Evolutionary conservation across 2,329 filamentous ascomycete genomes (phyloP), one percentile per base, ranked within the genome.

Genomic region (Pseudogymnoascus sp.): DNA sequence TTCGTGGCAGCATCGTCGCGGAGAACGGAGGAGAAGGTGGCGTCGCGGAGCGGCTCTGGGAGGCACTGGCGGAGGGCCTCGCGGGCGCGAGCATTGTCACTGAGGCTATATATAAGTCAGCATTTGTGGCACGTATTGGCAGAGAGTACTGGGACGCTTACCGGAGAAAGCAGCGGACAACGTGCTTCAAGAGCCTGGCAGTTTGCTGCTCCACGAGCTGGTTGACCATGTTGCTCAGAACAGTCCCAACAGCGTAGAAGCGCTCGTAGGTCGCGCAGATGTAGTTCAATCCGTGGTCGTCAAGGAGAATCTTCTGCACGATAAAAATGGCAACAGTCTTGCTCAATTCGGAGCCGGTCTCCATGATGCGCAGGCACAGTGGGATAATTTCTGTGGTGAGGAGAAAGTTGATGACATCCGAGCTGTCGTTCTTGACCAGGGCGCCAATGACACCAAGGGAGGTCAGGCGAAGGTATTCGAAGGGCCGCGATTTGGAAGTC

Each of bases 321-420:
- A 99, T 99, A 79, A 99, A 99, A 71, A 99, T 99, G 64, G 94
- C 94, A 12, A 99, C 94, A 0, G 94, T 99, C 81, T 99, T 99
- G 81, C 92, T 97, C 65, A 99, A 83, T 77, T 99, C 94, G 0
- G 92, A 97, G 60, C 94, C 94, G 0, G 94, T 99, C 79, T 99
- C 94, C 94, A 99, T 99, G 73, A 99, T 99, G 65, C 94, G 88
- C 50, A 99, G 86, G 75, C 94, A 99, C 11, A 99, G 84, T 8
- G 94, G 94, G 64, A 99, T 99, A 69, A 99, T 99, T 77, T 99
- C 94, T 31, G 94, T 99, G 1, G 94, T 97, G 59, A 99, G 82
- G 62, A 99, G 87, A 75, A 99, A 99, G 80, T 97, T 97, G 80
- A 99, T 99, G 65, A 97, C 94, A 73, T 97, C 94, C 16, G 91